Base-by-base conservation (phyloP, 805 yeast genomes). In the Limtongia smithiae region DNA sequence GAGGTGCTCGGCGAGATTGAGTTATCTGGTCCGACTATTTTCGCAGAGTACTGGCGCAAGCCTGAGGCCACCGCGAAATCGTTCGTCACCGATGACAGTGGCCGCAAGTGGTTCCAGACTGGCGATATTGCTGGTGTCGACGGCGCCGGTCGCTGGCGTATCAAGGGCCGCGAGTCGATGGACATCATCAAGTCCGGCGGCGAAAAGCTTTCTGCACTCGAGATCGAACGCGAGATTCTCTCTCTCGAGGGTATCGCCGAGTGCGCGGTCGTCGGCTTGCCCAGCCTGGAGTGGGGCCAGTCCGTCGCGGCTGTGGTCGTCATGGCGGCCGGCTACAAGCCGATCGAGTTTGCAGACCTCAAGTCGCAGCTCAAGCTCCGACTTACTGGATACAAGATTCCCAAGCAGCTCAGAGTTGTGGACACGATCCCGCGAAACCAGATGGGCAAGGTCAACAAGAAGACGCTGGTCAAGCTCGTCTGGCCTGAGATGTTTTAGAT, bases 81-180 rank as follows among this genome's bases (percentile, higher is more conserved):
- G 1, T 67, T 79, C 46, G 72, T 68, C 41, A 64, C 71, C 15
- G 77, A 73, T 22, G 45, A 28, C 8, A 37, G 30, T 20, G 62
- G 63, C 15, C 28, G 35, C 5, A 57, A 70, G 8, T 80, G 82
- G 81, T 78, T 78, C 63, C 63, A 67, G 37, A 78, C 83, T 3
- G 84, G 84, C 25, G 84, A 79, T 59, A 72, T 80, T 59, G 83
- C 78, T 11, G 62, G 66, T 14, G 65, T 78, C 35, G 72, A 71
- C 28, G 53, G 54, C 1, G 60, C 63, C 1, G 82, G 83, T 2
- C 67, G 76, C 45, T 62, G 80, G 37, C 68, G 64, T 55, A 79
- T 81, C 48, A 71, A 61, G 33, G 69, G 69, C 4, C 59, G 69
- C 20, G 65, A 65, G 36, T 60, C 65, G 39, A 66, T 66, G 70